These are phyloP conservation scores for Flaveria floridana DNA, from an alignment of 140 eudicot species.

Conservation along the genomic window DNA sequence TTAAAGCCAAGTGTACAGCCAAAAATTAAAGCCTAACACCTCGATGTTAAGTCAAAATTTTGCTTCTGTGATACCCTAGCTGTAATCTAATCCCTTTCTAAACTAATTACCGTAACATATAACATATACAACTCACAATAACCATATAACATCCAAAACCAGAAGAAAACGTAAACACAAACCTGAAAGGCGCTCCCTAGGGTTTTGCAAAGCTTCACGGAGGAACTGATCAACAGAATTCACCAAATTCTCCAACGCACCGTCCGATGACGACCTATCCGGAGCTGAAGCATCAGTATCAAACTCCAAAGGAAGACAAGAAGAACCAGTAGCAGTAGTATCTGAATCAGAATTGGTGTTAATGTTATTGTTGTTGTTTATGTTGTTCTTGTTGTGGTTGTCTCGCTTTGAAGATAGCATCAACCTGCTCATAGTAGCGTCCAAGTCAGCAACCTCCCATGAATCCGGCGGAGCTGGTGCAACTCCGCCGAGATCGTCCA, in stretches of 20 bases:
- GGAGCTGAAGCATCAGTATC: slow-evolving; percentile 31
- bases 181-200: slow-evolving; percentile 98
- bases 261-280: slow-evolving; percentile 34
- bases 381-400: slow-evolving; percentile 5
- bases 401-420: slow-evolving; percentile 57
- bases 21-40: slow-evolving; percentile 2
- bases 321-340: slow-evolving; percentile 17
- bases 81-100: slow-evolving; percentile 21
- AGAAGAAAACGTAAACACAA: not conserved
- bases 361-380: slow-evolving; percentile 2
- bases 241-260: slow-evolving; percentile 54
- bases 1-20: slow-evolving; percentile 3
- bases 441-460: slow-evolving; percentile 93
- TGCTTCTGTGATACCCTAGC: not conserved
- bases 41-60: not conserved
- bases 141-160: not conserved
- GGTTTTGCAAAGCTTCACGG: slow-evolving; percentile 94
- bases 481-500: slow-evolving; percentile 51
- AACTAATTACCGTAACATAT: not conserved
- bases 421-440: slow-evolving; percentile 73
- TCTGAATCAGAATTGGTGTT: slow-evolving; percentile 25
- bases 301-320: slow-evolving; percentile 28
- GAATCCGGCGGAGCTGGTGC: slow-evolving; percentile 67
- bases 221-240: slow-evolving; percentile 92
- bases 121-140: not conserved